Evolutionary conservation across 2,329 filamentous ascomycete species (phyloP).

Genomic region (Alternaria arbusti): DNA sequence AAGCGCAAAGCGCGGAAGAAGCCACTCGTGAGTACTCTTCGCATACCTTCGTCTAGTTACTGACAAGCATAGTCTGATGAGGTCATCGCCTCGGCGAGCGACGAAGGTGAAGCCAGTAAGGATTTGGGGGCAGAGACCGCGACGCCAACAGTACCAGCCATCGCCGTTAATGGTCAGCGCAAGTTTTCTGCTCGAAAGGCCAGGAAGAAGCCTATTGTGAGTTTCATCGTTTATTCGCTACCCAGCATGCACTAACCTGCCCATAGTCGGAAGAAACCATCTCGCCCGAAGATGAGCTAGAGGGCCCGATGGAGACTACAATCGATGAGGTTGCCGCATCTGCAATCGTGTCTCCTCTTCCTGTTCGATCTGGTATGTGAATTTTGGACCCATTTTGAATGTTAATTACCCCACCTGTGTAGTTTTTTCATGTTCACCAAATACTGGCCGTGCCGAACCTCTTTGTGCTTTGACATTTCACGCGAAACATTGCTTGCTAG

Average conservation of each 20-base stretch:
- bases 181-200: constrained; percentile 34
- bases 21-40: constrained; percentile 27
- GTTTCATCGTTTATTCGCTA: constrained; percentile 6
- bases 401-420: neutral
- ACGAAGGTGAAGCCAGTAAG: constrained; percentile 27
- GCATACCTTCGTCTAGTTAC: neutral
- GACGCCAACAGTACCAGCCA: constrained; percentile 15
- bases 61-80: constrained; percentile 37
- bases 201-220: constrained; percentile 41
- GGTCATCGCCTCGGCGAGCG: constrained; percentile 38
- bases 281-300: constrained; percentile 38
- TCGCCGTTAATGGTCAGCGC: constrained; percentile 27
- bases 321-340: constrained; percentile 20
- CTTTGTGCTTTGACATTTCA: neutral
- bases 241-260: constrained; percentile 3
- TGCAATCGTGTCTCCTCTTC: constrained; percentile 25
- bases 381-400: neutral
- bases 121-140: constrained; percentile 18
- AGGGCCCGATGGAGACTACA: constrained; percentile 26
- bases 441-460: constrained; percentile 5
- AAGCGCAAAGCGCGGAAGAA: constrained; percentile 38
- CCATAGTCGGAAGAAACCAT: constrained; percentile 37
- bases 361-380: constrained; percentile 38
- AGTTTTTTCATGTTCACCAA: neutral
- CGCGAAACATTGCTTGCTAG: neutral